Conservation (phyloP, 768 basidiomycete species). For the Punctularia strigosozonata region DNA sequence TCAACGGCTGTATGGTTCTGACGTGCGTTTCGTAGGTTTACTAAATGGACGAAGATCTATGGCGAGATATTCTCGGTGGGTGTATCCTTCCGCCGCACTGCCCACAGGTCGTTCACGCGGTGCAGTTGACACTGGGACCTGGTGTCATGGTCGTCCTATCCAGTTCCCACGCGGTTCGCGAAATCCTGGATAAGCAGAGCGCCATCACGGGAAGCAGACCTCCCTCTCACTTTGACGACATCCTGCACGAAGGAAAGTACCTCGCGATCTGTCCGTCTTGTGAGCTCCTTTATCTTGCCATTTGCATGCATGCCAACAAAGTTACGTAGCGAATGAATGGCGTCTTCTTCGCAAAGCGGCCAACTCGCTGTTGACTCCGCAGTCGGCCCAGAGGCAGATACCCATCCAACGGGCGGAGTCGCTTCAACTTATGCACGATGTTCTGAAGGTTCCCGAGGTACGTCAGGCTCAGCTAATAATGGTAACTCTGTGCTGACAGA, state of each 20-base stretch:
- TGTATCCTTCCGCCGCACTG: conserved; percentile 2
- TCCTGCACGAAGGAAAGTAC: conserved; percentile 10
- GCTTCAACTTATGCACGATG: conserved; percentile 17
- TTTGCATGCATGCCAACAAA: conserved; percentile 8
- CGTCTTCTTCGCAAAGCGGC: background rate
- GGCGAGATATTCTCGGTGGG: conserved; percentile 17
- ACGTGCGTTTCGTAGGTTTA: too few relatives aligned
- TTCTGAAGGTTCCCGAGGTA: conserved; percentile 17
- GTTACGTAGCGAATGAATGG: conserved; percentile 3
- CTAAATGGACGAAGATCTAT: conserved; percentile 17
- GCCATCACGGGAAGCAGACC: conserved; percentile 16
- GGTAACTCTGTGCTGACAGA: too few relatives aligned
- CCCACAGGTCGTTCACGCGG: too few relatives aligned
- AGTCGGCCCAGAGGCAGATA: conserved; percentile 9
- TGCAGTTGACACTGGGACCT: conserved; percentile 14
- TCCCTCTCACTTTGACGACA: conserved; percentile 10
- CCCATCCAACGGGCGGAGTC: conserved; percentile 19
- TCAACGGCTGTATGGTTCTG: too few relatives aligned
- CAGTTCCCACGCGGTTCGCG: conserved; percentile 11
- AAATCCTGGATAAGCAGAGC: conserved; percentile 18
- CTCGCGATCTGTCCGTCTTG: conserved; percentile 9
- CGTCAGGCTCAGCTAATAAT: conserved; percentile 4
- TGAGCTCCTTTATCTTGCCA: too few relatives aligned
- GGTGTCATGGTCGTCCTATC: conserved; percentile 15
- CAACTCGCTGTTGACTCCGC: conserved; percentile 6